Evolutionary conservation across 345 rosid species (phyloP).

Genomic region (Orychophragmus violaceus): DNA sequence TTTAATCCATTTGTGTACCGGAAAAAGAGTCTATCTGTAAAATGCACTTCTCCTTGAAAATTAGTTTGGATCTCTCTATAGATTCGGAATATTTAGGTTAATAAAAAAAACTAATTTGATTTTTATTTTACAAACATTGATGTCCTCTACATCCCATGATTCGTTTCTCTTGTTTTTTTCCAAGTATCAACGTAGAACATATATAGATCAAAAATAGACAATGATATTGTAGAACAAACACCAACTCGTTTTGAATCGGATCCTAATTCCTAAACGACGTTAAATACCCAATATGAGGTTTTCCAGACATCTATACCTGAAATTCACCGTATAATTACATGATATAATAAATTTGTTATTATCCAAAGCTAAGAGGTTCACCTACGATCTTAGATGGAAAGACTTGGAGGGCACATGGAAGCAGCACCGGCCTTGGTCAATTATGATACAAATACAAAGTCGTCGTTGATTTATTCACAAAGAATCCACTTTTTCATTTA

Average conservation of each 20-base stretch:
- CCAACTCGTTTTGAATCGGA: neutral
- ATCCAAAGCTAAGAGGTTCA: conserved; percentile 8
- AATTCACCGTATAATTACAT: neutral
- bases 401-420: conserved; percentile 20
- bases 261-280: neutral
- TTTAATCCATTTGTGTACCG: too few species aligned
- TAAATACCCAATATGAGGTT: neutral
- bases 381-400: conserved; percentile 21
- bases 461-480: conserved; percentile 6
- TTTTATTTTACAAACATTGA: neutral
- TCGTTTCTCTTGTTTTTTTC: neutral
- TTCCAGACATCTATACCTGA: neutral
- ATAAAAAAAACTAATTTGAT: too few species aligned
- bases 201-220: neutral
- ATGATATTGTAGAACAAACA: neutral
- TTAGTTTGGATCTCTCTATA: too few species aligned
- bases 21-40: too few species aligned
- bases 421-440: conserved; percentile 24
- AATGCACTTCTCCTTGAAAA: too few species aligned
- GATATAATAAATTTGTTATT: neutral
- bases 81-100: too few species aligned
- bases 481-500: conserved; percentile 18
- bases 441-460: conserved; percentile 9
- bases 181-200: neutral
- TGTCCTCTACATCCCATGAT: neutral